Evolutionary conservation across 164 flowering plant species (phyloP), one percentile per base, ranked within the genome.

Genomic region (Saururus chinensis): DNA sequence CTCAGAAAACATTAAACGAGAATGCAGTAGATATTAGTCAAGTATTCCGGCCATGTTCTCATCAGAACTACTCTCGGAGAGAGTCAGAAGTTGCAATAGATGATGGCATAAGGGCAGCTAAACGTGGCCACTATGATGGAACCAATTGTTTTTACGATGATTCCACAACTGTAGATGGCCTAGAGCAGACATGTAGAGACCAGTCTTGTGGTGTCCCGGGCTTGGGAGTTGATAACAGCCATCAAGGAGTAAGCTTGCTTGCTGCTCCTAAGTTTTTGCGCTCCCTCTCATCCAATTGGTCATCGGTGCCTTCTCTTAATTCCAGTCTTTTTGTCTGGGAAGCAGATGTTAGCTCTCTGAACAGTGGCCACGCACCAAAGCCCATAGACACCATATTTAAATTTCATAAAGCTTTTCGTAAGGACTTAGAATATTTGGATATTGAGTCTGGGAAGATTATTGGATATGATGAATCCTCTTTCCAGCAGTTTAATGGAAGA

Each of bases 241-340:
- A 79, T 64, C 73, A 80, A 6, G 85, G 86, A 60, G 61, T 75
- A 64, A 78, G 77, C 72, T 81, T 89, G 68, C 75, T 87, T 58
- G 59, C 82, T 51, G 52, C 85, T 12, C 80, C 82, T 41, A 92
- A 89, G 77, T 86, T 91, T 61, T 53, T 87, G 55, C 85, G 87
- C 7, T 80, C 88, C 60, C 75, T 81, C 60, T 80, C 95, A 56
- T 75, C 78, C 63, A 77, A 81, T 63, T 72, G 84, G 25, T 54
- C 64, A 41, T 76, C 71, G 76, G 92, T 88, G 57, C 98, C 95
- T 62, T 83, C 93, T 21, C 79, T 89, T 23, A 85, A 79, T 64
- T 92, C 96, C 56, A 84, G 95, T 73, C 96, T 92, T 70, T 92
- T 89, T 68, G 78, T 67, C 53, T 89, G 92, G 95, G 96, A 89